Evolutionary conservation across 2,329 filamentous ascomycete genomes (phyloP).

Genomic region (Aspergillus awamori): DNA sequence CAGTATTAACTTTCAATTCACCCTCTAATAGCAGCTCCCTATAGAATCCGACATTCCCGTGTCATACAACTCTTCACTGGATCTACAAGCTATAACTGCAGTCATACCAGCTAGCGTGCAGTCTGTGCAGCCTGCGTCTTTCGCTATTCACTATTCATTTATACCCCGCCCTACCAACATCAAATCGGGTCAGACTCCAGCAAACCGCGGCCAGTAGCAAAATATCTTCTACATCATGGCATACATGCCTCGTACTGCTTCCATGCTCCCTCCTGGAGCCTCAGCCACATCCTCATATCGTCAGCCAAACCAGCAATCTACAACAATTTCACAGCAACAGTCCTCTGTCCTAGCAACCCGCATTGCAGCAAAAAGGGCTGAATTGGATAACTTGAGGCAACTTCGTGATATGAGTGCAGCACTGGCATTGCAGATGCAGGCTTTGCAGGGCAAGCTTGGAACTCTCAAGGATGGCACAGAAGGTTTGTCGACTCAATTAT

Average conservation of each 20-base stretch:
- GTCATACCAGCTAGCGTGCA: not conserved
- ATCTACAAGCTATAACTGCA: not conserved
- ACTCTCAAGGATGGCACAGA: constrained; percentile 66
- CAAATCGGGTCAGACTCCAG: not conserved
- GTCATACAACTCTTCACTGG: not conserved
- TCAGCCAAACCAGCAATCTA: constrained; percentile 33
- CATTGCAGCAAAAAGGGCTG: constrained; percentile 65
- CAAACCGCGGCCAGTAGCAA: constrained; percentile 6
- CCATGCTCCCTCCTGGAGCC: constrained; percentile 33
- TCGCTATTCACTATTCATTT: too few species aligned
- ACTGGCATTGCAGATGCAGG: constrained; percentile 66
- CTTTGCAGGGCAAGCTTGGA: constrained; percentile 61
- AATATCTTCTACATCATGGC: constrained; percentile 33
- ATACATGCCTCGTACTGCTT: constrained; percentile 39
- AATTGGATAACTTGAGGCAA: constrained; percentile 64
- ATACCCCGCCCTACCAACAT: too few species aligned
- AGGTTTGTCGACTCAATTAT: constrained; percentile 43
- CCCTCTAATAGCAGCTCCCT: not conserved
- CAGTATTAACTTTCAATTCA: not conserved
- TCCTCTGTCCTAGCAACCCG: constrained; percentile 62
- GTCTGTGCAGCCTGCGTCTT: not conserved
- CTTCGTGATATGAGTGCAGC: constrained; percentile 63
- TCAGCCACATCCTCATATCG: constrained; percentile 33
- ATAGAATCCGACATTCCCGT: not conserved
- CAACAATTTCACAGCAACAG: constrained; percentile 47